Base-by-base conservation (phyloP, 805 yeast species). In the Yamadazyma ubonensis region DNA sequence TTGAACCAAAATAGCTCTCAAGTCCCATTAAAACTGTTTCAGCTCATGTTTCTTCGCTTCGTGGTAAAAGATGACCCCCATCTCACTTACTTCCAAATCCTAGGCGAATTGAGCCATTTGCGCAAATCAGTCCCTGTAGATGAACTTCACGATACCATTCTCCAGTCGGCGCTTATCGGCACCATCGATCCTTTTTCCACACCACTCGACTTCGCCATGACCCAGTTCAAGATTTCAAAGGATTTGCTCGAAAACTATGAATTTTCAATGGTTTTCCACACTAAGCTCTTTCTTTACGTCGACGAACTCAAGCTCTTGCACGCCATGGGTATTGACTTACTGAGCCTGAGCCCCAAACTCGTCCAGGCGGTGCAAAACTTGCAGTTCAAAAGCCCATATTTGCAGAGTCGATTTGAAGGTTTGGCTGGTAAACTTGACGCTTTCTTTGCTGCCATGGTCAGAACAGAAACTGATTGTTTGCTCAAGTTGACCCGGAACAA, bases 181-280 rank as follows among this genome's bases (percentile, higher is more conserved):
- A 10, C 41, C 14, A 12, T 44, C 12, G 15, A 47, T 20, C 34
- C 21, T 4, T 35, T n/a, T 19, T 35, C 40, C 4, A 36, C 32
- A 10, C 41, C 37, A 6, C 36, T 41, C 39, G 18, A 33, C 26
- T 26, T 27, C 14, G 16, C 33, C 6, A 29, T 44, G 28, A 42
- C 51, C 2, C 41, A 33, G 16, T 43, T 52, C 31, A 35, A 31
- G 16, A 39, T 50, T 9, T 46, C 54, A 9, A 32, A 42, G 2
- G 37, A 44, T 12, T 38, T 39, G 14, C 32, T 47, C 23, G 44
- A 43, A 23, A 55, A 55, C 33, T 56, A 44, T 39, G 61, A 56
- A 30, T 40, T 53, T 20, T 49, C 59, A 6, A 39, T 44, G 46
- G 41, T 55, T 25, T 46, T 42, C 36, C 32, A 52, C 12, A 29